Conservation (phyloP, 169 alveolate species). For the Cryptosporidium andersoni region DNA sequence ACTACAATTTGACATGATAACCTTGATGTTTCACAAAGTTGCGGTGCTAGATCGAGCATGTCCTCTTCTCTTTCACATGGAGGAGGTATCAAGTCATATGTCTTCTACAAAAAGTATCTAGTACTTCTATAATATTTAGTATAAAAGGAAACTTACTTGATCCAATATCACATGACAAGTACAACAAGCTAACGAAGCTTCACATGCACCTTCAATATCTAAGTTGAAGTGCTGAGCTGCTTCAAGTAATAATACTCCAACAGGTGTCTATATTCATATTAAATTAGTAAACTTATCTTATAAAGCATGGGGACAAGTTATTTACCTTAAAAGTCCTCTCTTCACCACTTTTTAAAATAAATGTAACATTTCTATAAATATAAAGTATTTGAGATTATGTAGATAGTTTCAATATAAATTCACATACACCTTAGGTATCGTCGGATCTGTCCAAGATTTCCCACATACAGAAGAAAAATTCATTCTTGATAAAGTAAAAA, state of each 20-base stretch:
- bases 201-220: conserved; percentile 94
- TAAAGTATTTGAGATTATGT: conserved; percentile 1
- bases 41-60: conserved; percentile 94
- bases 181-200: conserved; percentile 93
- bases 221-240: conserved; percentile 71
- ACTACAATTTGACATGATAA: conserved; percentile 92
- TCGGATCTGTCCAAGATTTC: too few relatives aligned
- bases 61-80: conserved; percentile 93
- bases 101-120: conserved; percentile 51
- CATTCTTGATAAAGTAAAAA: too few relatives aligned
- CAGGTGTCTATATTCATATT: conserved; percentile 23
- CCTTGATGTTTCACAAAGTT: conserved; percentile 94
- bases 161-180: conserved; percentile 96
- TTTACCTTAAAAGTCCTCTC: conserved; percentile 22
- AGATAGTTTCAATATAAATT: neutral
- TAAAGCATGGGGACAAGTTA: too few relatives aligned
- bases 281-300: neutral
- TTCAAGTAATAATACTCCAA: conserved; percentile 36
- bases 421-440: neutral
- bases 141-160: conserved; percentile 68
- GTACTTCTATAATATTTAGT: neutral
- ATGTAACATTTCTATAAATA: conserved; percentile 24
- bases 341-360: conserved; percentile 50
- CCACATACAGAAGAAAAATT: too few relatives aligned
- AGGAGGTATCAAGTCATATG: conserved; percentile 86